Evolutionary conservation across 2,329 filamentous ascomycete genomes (phyloP).

Genomic region (Dactylellina leptospora): DNA sequence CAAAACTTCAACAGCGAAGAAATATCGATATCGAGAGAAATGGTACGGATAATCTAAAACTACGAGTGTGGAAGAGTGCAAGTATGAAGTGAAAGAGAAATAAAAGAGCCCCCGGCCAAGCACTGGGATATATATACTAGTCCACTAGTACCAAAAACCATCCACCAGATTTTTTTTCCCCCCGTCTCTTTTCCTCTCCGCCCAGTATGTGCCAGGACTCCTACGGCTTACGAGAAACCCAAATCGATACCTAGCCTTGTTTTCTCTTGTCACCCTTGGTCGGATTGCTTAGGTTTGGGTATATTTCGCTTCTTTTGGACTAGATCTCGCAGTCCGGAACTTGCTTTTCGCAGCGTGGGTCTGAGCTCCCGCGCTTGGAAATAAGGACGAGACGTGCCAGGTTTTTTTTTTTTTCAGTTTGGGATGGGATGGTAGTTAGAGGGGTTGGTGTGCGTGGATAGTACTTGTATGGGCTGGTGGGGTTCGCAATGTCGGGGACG

Average conservation of each 20-base stretch:
- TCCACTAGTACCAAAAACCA: not conserved
- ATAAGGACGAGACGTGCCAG: no score
- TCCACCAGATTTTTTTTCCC: not conserved
- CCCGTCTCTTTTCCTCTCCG: no score
- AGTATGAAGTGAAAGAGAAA: no score
- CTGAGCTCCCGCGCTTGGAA: no score
- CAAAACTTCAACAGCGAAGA: no score
- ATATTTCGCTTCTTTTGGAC: conserved; percentile 2
- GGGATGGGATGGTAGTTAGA: not conserved
- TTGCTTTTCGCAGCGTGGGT: not conserved
- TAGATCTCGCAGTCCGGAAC: conserved; percentile 41
- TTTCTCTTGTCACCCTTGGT: not conserved
- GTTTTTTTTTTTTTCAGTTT: no score
- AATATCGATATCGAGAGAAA: no score
- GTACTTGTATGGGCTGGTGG: not conserved
- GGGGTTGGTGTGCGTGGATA: not conserved
- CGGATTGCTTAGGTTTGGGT: no score
- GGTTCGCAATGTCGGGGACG: not conserved
- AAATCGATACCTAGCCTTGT: not conserved
- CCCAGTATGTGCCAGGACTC: no score
- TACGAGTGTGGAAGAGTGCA: no score
- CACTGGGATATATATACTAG: not conserved
- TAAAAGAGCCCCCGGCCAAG: not conserved
- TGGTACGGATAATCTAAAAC: no score
- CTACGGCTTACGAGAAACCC: no score